Base-by-base conservation (phyloP, 495 filamentous ascomycete species). In the Penicillium parvum region DNA sequence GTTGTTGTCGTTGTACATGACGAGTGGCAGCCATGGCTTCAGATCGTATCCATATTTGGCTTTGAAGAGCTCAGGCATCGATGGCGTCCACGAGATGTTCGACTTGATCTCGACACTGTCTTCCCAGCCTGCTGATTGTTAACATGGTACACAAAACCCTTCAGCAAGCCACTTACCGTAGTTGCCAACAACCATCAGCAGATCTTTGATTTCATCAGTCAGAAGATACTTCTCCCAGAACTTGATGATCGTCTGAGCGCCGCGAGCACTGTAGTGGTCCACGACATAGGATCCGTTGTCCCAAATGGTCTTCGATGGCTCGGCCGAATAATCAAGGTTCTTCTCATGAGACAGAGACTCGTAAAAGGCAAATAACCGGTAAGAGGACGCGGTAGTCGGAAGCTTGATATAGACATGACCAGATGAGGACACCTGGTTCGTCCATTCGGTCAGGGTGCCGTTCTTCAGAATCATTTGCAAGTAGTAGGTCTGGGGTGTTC, bases 181-280 rank as follows among this genome's bases (percentile, higher is more conserved):
- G 17, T 64, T 61, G 0, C 66, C 70, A 12, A 75, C 66, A 5
- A 54, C 36, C 11, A 39, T 22, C 21, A 76, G 35, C 6, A 72
- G 49, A 2, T 51, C 43, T 20, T 54, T 53, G 0, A 63, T 56
- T 2, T 57, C 61, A 6, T 57, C 51, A 11, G 52, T 49, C 1
- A 78, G 49, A 7, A 76, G 47, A 36, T 74, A 50, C 18, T 71
- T 18, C 17, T 75, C 65, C 68, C 71, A 72, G 45, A 74, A 76
- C 19, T 66, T 55, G 4, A 57, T 73, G 2, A 60, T 47, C 1
- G 59, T 55, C 45, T 68, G 49, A 2, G 73, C 73, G 14, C 75
- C 75, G 0, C 30, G 35, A 7, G 60, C 49, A 37, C 61, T 68
- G 34, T 69, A 77, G 39, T 78, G 75, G 47, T 78, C 75, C 6